Evolutionary conservation across 148 eudicot genomes (phyloP), one percentile per base, ranked within the genome.

Genomic region (Heliosperma pusillum): DNA sequence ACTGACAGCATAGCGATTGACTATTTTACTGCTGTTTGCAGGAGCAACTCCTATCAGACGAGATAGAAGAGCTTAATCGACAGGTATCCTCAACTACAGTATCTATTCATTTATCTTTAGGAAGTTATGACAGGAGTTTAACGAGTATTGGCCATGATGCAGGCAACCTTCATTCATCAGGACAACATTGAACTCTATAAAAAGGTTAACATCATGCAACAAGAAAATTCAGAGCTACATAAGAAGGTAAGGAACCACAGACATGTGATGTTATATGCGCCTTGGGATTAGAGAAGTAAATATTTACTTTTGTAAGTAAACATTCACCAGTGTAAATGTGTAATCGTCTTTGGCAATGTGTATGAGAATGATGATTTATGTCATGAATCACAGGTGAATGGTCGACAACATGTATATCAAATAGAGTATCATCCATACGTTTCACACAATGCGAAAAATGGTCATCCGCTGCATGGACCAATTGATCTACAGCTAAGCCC

Each of bases 111-210:
- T 73, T 24, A 0, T 1, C 57, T 60, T 25, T 15, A 52, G 11
- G 70, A 24, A 30, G n/a, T 44, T 56, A n/a, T 13, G 7, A 62
- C 52, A 75, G 57, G 22, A 66, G 7, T 24, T 80, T 80, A 59
- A 82, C 58, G 42, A 45, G 57, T 55, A 15, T 72, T 50, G 16
- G 17, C 36, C 74, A 66, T 70, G 58, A 77, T 80, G 80, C 87
- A 93, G 98, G 88, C 81, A 63, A 74, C 77, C 72, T 69, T 86
- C 77, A 77, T 91, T 74, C 82, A 84, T 56, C 89, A 91, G 73
- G 90, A 91, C 60, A 93, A 89, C 79, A 77, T 84, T 26, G 90
- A 89, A 62, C 91, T 90, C 36, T 70, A 85, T 63, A 88, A 83
- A 80, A 84, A 88, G 80, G 75, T 88, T n/a, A 76, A 80, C 81